A percentile compares a stretch with the other conserved stretches of the same genome.
Evolutionary conservation across 2,329 filamentous ascomycete genomes (phyloP).

Genomic region (Fusarium bactridioides): DNA sequence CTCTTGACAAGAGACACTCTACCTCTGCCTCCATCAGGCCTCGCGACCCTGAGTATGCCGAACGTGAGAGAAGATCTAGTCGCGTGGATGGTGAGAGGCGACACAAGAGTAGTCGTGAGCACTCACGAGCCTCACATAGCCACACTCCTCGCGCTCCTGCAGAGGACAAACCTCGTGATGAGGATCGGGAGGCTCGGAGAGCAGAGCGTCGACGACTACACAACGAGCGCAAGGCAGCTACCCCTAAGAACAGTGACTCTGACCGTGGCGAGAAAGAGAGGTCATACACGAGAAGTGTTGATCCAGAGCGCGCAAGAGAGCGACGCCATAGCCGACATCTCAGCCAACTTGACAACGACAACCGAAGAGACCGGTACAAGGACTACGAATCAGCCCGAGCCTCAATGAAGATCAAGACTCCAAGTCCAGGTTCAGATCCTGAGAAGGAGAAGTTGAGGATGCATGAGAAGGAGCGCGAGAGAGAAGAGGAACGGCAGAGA

Average conservation of each 20-base stretch:
- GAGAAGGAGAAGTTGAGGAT: conserved; percentile 18
- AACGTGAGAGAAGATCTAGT: background rate
- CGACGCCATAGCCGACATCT: conserved; percentile 8
- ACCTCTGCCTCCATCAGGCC: conserved; percentile 11
- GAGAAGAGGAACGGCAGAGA: conserved; percentile 2
- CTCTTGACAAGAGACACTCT: conserved; percentile 14
- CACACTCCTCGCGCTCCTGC: background rate
- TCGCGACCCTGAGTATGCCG: background rate
- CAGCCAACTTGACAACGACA: conserved; percentile 10
- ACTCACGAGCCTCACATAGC: background rate
- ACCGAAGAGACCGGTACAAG: background rate
- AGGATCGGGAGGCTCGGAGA: conserved; percentile 14
- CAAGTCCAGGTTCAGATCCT: background rate
- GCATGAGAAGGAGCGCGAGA: background rate
- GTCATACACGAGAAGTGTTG: background rate
- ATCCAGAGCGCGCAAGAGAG: conserved; percentile 4
- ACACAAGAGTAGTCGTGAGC: conserved; percentile 9
- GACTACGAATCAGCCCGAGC: background rate
- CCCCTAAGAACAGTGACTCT: background rate
- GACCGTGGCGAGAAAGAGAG: conserved; percentile 4
- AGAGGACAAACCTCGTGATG: background rate
- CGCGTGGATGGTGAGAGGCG: background rate
- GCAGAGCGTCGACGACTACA: conserved; percentile 16
- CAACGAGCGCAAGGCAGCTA: background rate
- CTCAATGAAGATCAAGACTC: background rate